Conservation (phyloP, 1,139 yeast genomes). For the Yamadazyma epiphylla region DNA sequence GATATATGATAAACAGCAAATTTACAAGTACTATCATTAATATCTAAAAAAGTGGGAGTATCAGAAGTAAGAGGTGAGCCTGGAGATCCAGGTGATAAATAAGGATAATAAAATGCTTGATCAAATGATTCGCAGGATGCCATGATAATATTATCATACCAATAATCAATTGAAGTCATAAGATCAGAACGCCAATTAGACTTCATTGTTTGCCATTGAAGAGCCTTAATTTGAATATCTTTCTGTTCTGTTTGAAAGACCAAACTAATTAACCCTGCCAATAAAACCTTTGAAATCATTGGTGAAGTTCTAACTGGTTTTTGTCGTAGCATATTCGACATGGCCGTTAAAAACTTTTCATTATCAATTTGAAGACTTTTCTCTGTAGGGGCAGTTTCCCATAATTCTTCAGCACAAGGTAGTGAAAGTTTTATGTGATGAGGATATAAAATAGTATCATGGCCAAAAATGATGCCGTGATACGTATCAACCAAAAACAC, state of each 20-base stretch:
- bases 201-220: constrained; percentile 22
- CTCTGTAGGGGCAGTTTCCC: constrained; percentile 17
- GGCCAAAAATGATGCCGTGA: constrained; percentile 28
- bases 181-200: constrained; percentile 59
- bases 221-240: constrained; percentile 45
- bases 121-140: constrained; percentile 25
- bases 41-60: not conserved
- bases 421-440: constrained; percentile 23
- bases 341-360: constrained; percentile 43
- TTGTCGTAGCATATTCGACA: constrained; percentile 52
- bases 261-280: constrained; percentile 64
- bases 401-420: constrained; percentile 24
- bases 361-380: constrained; percentile 5
- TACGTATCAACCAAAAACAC: constrained; percentile 26
- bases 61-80: constrained; percentile 8
- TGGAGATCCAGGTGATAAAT: constrained; percentile 4
- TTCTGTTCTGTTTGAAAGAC: constrained; percentile 69
- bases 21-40: constrained; percentile 41
- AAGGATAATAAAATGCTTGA: constrained; percentile 15
- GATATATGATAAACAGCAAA: constrained; percentile 58
- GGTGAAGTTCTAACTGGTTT: constrained; percentile 42
- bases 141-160: constrained; percentile 37
- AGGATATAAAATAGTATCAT: constrained; percentile 20
- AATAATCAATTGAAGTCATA: constrained; percentile 54
- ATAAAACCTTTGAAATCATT: constrained; percentile 56